Conservation (phyloP, 169 alveolate genomes). For the Eimeria tenella region DNA sequence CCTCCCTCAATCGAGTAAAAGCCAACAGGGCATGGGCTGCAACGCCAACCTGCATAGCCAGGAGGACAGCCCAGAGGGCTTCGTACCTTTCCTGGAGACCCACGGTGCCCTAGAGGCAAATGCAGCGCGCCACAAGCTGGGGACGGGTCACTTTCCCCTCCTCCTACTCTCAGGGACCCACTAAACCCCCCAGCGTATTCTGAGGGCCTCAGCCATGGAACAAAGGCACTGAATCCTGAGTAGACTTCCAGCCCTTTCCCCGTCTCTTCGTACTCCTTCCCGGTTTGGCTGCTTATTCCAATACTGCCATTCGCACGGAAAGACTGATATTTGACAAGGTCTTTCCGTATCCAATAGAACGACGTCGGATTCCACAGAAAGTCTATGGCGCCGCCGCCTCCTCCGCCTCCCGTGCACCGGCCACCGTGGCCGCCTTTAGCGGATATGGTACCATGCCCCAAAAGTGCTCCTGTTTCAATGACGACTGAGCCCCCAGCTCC, state of each 20-base stretch:
- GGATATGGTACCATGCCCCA: constrained; percentile 58
- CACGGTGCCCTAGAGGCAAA: constrained; percentile 57
- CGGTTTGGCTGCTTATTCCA: not conserved
- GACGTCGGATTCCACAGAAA: constrained; percentile 42
- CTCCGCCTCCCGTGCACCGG: constrained; percentile 79
- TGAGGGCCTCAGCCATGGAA: constrained; percentile 60
- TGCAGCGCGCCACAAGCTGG: constrained; percentile 61
- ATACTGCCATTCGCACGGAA: not conserved
- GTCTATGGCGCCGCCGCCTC: constrained; percentile 75
- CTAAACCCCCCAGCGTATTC: constrained; percentile 56
- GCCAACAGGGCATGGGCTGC: constrained; percentile 61
- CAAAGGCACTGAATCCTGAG: not conserved
- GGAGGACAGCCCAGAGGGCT: constrained; percentile 71
- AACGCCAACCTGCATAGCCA: constrained; percentile 74
- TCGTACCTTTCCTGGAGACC: constrained; percentile 57
- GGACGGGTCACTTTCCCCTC: constrained; percentile 61
- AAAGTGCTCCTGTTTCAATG: constrained; percentile 17
- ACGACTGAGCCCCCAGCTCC: constrained; percentile 78
- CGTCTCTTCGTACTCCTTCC: not conserved
- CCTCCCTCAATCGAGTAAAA: constrained; percentile 40
- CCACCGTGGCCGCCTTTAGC: constrained; percentile 76
- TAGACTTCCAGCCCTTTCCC: not conserved
- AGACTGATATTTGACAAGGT: not conserved
- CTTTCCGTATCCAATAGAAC: not conserved
- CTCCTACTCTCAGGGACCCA: constrained; percentile 35